Percentiles rank a stretch among this genome's conserved stretches.
These are phyloP conservation scores for Heimioporus sp. DNA, from an alignment of 768 basidiomycete species.

Conservation along the genomic window DNA sequence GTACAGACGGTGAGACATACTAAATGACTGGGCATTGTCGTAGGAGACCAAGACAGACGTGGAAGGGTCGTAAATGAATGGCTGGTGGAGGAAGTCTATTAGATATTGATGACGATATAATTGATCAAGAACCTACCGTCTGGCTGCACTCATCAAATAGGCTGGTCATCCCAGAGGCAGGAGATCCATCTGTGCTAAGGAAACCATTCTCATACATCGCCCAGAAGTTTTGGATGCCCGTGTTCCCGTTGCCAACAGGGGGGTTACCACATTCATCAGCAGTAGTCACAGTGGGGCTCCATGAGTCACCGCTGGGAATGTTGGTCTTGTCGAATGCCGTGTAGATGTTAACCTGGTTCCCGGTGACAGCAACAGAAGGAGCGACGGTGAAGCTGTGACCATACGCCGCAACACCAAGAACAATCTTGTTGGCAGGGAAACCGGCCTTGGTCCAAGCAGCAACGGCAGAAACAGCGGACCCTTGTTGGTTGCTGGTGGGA, in stretches of 20 bases:
- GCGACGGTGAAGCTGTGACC: constrained; percentile 65
- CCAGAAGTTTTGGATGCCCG: constrained; percentile 64
- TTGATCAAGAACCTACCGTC: constrained; percentile 49
- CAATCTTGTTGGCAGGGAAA: constrained; percentile 67
- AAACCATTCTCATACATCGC: constrained; percentile 57
- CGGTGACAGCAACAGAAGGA: constrained; percentile 21
- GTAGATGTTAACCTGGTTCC: constrained; percentile 40
- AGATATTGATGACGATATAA: background rate
- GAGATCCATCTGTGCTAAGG: constrained; percentile 47
- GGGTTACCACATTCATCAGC: constrained; percentile 59
- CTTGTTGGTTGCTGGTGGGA: constrained; percentile 50
- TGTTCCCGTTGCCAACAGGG: constrained; percentile 39
- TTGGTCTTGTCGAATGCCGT: constrained; percentile 47
- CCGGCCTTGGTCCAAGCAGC: constrained; percentile 74
- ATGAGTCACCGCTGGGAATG: constrained; percentile 53
- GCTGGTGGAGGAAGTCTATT: constrained; percentile 37
- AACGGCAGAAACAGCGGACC: constrained; percentile 77
- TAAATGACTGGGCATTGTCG: constrained; percentile 60
- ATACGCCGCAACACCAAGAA: constrained; percentile 83
- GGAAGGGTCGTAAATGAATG: constrained; percentile 60
- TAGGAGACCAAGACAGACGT: constrained; percentile 61
- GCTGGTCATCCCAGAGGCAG: constrained; percentile 49
- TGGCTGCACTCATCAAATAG: constrained; percentile 66
- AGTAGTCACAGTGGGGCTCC: constrained; percentile 47
- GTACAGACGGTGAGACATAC: constrained; percentile 26